A percentile compares a stretch with the other conserved stretches of the same genome.
Conservation (phyloP, 768 basidiomycete genomes). For the Flagelloscypha sp. region DNA sequence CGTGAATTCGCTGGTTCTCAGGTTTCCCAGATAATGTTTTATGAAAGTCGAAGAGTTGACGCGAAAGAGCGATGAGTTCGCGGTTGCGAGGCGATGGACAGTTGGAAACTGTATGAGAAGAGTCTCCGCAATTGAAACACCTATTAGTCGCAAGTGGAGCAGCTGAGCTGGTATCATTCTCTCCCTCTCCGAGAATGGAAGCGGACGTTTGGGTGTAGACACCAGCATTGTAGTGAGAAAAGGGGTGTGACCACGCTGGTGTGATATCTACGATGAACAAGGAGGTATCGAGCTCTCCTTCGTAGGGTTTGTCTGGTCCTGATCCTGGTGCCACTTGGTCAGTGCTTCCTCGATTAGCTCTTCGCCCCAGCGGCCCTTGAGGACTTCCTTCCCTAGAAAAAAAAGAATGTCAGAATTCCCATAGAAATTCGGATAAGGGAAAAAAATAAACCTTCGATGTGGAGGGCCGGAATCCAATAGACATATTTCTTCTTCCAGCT, state of each 20-base stretch:
- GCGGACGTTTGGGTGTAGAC: slow-evolving; percentile 39
- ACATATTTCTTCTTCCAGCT: slow-evolving; percentile 81
- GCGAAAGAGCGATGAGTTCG: slow-evolving; percentile 54
- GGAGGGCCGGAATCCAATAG: slow-evolving; percentile 86
- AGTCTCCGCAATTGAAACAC: slow-evolving; percentile 73
- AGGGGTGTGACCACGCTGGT: slow-evolving; percentile 9
- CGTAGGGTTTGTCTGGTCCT: slow-evolving; percentile 15
- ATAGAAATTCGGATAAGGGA: no score
- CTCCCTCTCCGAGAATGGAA: slow-evolving; percentile 29
- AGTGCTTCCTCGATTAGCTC: slow-evolving; percentile 54
- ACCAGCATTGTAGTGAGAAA: slow-evolving; percentile 26
- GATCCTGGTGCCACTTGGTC: slow-evolving; percentile 48
- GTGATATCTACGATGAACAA: slow-evolving; percentile 25
- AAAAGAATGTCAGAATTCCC: no score
- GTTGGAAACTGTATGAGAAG: slow-evolving; percentile 46
- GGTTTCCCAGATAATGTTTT: slow-evolving; percentile 25
- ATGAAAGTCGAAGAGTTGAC: slow-evolving; percentile 50
- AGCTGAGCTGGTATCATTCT: slow-evolving; percentile 14
- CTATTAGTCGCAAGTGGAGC: no score
- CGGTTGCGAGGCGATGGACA: slow-evolving; percentile 52
- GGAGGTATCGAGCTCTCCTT: slow-evolving; percentile 19
- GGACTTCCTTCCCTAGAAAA: slow-evolving; percentile 73
- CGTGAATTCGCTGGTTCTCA: slow-evolving; percentile 41
- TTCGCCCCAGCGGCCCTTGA: slow-evolving; percentile 80
- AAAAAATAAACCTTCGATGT: no score